Evolutionary conservation across 208 protist species (phyloP).

Genomic region (Giardia muris): DNA sequence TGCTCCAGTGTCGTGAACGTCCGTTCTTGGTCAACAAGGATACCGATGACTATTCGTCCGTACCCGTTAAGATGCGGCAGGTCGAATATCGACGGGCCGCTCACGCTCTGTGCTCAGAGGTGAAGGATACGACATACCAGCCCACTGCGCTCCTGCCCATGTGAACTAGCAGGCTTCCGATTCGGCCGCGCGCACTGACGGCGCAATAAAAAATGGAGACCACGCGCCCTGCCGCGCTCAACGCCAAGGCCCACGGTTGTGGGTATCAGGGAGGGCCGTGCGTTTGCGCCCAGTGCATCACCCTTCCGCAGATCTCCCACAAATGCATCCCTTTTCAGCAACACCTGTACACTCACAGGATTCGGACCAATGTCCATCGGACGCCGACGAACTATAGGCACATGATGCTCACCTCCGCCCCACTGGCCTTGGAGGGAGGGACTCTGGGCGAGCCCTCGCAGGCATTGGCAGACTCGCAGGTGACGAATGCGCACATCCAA

Average conservation of each 20-base stretch:
- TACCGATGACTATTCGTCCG: background rate
- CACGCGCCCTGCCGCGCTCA: background rate
- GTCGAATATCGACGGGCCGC: background rate
- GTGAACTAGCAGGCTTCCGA: background rate
- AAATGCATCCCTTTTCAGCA: background rate
- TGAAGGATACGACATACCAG: background rate
- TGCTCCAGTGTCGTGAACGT: background rate
- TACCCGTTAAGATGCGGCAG: background rate
- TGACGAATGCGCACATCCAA: background rate
- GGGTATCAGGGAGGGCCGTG: background rate
- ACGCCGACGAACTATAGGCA: background rate
- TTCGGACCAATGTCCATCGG: background rate
- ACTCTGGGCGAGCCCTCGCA: background rate
- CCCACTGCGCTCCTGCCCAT: background rate
- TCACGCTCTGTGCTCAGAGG: background rate
- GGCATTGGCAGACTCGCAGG: background rate
- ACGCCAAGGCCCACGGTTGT: background rate
- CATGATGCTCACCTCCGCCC: background rate
- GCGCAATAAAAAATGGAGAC: background rate
- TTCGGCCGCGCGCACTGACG: background rate
- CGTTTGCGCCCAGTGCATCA: background rate
- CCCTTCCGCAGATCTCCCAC: background rate
- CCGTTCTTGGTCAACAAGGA: background rate
- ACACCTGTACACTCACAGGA: background rate
- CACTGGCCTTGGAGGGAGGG: background rate